A percentile compares a stretch with the other conserved stretches of the same genome.
Evolutionary conservation across 352 stramenopile genomes (phyloP).

Genomic region (Halophytophthora polymorphica): DNA sequence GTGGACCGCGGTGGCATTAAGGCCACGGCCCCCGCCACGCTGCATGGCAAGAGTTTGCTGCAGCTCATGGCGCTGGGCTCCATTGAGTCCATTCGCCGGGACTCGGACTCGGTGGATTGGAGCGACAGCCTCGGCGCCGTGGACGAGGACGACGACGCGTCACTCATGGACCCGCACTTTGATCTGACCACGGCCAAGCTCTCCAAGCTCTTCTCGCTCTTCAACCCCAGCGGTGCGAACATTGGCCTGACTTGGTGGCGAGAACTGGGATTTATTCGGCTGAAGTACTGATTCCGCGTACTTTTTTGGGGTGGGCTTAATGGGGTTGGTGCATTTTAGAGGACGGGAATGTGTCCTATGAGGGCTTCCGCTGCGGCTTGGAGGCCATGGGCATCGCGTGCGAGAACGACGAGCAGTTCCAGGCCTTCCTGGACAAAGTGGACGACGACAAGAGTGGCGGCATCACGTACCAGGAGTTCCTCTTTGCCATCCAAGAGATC

Average conservation of each 20-base stretch:
- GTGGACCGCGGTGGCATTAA: no score
- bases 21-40: no score
- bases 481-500: conserved; percentile 86
- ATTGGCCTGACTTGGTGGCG: no score
- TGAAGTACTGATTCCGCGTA: no score
- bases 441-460: conserved; percentile 80
- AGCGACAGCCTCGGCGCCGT: conserved; percentile 37
- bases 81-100: conserved; percentile 41
- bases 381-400: conserved; percentile 76
- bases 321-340: conserved; percentile 26
- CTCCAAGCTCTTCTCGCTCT: conserved; percentile 63
- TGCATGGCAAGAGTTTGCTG: conserved; percentile 63
- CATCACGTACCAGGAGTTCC: conserved; percentile 85
- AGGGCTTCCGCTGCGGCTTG: conserved; percentile 63
- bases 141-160: conserved; percentile 40
- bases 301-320: no score
- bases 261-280: conserved; percentile 6
- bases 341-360: conserved; percentile 67
- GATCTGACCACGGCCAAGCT: conserved; percentile 77
- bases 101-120: conserved; percentile 63
- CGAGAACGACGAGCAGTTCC: conserved; percentile 59
- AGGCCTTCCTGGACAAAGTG: conserved; percentile 68
- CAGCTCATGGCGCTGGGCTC: no score
- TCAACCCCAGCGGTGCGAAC: conserved; percentile 46
- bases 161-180: conserved; percentile 83